Base-by-base conservation (phyloP, 2,329 filamentous ascomycete species). In the Coniella lustricola region DNA sequence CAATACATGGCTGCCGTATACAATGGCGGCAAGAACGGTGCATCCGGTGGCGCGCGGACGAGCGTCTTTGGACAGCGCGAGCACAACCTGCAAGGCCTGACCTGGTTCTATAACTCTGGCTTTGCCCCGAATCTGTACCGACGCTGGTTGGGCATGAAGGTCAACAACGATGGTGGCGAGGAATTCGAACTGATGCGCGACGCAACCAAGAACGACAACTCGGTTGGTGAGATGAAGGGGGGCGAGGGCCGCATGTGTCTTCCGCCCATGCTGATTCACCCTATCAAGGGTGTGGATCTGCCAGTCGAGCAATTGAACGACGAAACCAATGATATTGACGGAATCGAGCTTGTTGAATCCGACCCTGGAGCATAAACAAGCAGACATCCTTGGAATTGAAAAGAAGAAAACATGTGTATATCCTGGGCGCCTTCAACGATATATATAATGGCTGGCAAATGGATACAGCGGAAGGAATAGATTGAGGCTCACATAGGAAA, bases 221-320 rank as follows among this genome's bases (percentile, higher is more conserved):
- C 56, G 1, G 72, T 79, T 7, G 64, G 67, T 36, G 63, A 67
- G 54, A 84, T 81, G 76, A 74, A 72, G 43, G 78, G 82, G 41
- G 82, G 84, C 14, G 86, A 90, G 65, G 88, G 88, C 10, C 77
- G 90, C 51, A 94, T 95, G 89, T 96, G 90, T 67, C 69, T 95
- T 35, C 89, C 90, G 7, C 87, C 86, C 1, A 91, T 95, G 84
- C 68, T 95, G 53, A 67, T 96, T 55, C 90, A 96, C 74, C 90
- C 90, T 0, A 77, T 95, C 46, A 96, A 95, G 72, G 77, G 80
- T 46, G 76, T 90, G 4, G 79, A 84, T 49, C 59, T 84, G 44
- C 77, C 81, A 7, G 79, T 85, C 2, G 83, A 77, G 63, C 75
- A 75, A 21, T 70, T 75, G 25, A 29, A 29, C 25, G 25, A 29